Evolutionary conservation across 2,329 filamentous ascomycete species (phyloP).

Genomic region (Venturiaceae sp.): DNA sequence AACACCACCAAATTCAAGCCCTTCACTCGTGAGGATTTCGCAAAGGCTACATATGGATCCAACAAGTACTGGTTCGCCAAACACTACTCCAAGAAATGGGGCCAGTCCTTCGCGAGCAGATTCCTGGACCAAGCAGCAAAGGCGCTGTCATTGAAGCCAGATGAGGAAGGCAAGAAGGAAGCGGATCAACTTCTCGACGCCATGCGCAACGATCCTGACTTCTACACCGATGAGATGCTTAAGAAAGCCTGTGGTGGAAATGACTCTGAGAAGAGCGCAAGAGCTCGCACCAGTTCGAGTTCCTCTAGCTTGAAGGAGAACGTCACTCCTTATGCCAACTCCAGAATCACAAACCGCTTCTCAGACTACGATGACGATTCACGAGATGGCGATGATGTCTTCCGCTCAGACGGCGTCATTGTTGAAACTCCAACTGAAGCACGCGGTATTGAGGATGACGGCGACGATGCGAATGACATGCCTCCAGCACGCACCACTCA

Average conservation of each 20-base stretch:
- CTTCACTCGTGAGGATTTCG: background rate
- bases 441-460: slow-evolving; percentile 1
- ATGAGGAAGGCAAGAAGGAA: background rate
- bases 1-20: background rate
- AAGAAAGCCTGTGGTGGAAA: background rate
- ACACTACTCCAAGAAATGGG: background rate
- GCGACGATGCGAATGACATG: background rate
- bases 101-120: background rate
- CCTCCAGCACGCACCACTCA: background rate
- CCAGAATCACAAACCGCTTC: background rate
- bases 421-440: background rate
- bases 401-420: background rate
- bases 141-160: background rate
- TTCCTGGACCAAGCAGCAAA: background rate
- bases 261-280: background rate
- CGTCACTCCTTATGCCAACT: background rate
- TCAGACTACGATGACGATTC: background rate
- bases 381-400: background rate
- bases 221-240: background rate
- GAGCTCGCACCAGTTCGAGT: background rate
- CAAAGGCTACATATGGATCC: background rate
- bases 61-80: slow-evolving; percentile 1
- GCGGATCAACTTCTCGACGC: background rate
- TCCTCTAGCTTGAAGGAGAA: background rate
- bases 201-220: background rate